Evolutionary conservation across 257 asterid genomes (phyloP), one percentile per base, ranked within the genome.

Genomic region (Solanum pennellii): DNA sequence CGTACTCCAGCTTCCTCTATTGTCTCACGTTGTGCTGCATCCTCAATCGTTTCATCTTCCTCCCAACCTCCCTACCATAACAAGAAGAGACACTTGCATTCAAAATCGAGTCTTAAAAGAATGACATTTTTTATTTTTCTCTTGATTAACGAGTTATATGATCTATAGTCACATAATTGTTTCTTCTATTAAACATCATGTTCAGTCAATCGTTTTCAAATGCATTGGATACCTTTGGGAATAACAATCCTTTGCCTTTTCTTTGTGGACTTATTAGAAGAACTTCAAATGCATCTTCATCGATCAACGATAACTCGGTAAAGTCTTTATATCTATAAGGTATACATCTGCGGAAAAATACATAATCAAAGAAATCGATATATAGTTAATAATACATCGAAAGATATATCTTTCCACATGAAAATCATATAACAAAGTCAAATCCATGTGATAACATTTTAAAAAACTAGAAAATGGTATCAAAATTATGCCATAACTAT

Each of bases 1-100:
- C 90, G 91, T 13, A 96, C 99, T n/a, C 99, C 99, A 12, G 99
- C 96, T 93, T 96, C 99, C 93, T 96, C 99, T 16, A 92, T 88
- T 5, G 99, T 96, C 85, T 96, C 99, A 4, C 99, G 97, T 52
- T 93, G 72, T 0, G 98, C 99, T 9, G 99, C 99, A 18, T 89
- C 95, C 75, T 86, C 91, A 4, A 94, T 94, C 69, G 93, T 59
- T 89, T 96, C 99, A 86, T 96, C 99, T 4, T 68, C 89, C 83
- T 96, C 99, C 99, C 99, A 96, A 35, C 99, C 99, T 13, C 99
- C 99, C 98, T 96, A 87, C 23, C 23, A 80, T 25, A 47, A 47
- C 89, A 91, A 47, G 3, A 47, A 5, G 27, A 1, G 16, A 7
- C 0, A 37, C 3, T 74, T 37, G 4, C 37, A 35, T 37, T 74